Base-by-base conservation (phyloP, 495 filamentous ascomycete genomes). In the Aspergillus coremiiformis region DNA sequence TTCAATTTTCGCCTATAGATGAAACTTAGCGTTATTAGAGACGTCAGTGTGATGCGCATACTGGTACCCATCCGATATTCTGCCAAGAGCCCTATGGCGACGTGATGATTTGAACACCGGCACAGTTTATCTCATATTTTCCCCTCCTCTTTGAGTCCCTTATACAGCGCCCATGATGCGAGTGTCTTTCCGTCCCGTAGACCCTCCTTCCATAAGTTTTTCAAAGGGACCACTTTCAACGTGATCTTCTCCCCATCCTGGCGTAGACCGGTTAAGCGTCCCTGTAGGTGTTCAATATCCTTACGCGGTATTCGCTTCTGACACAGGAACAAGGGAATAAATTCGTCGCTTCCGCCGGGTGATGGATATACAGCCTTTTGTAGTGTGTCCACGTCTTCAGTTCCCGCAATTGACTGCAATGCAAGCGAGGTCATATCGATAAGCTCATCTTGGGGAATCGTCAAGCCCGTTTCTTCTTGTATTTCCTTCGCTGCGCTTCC, bases 401-500 rank as follows among this genome's bases (percentile, higher is more conserved):
- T 55, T 5, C 58, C 64, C 15, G 60, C 47, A 0, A 39, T 47
- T 12, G 58, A 63, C 39, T 66, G 69, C 20, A 78, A 55, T 11
- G 78, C 80, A 21, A 86, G 63, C 19, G 78, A 68, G 0, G 84
- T 86, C 77, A 96, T 77, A 55, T 94, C 83, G 39, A 84, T 75
- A 15, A 95, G 58, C 46, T 85, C 76, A 2, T 65, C 55, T 37
- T 76, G 67, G 14, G 68, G 64, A 37, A 86, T 79, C 47, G 70
- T 71, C 29, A 90, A 57, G 12, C 84, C 87, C 3, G 87, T 80
- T 68, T 96, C 90, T 66, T 95, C 88, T 20, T 82, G 56, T 44
- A 95, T 91, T 68, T 96, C 90, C 49, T 79, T 81, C 14, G 89
- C 89, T 0, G 90, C 90, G 2, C 77, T 78, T 3, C 90, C 89